Base-by-base conservation (phyloP, 345 rosid species). In the Cardamine resedifolia region DNA sequence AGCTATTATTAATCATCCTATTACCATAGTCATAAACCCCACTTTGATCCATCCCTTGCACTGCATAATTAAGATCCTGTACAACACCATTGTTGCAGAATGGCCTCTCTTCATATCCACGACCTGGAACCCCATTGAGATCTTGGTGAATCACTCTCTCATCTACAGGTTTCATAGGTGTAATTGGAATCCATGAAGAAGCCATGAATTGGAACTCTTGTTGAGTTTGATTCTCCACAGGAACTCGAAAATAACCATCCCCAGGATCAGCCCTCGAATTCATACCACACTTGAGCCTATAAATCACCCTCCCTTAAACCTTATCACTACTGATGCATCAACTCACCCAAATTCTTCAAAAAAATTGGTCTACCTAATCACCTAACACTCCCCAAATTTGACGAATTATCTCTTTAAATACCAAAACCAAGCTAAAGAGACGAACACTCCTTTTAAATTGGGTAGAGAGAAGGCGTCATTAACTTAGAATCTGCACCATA, bases 181-280 rank as follows among this genome's bases (percentile, higher is more conserved):
- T 83, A 14, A 55, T 3, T 0, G 87, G 90, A 31, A 79, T 56
- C 86, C 86, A 88, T 55, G 81, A 55, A 50, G 81, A 55, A 76
- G 70, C 82, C 70, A 64, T 31, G 39, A 71, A 72, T 14, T 68
- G 73, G 30, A 72, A 66, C 39, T 77, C 80, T 6, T 24, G 53
- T 58, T 67, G 69, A 41, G 65, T 52, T 23, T 80, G 82, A 10
- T 38, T 78, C 31, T 70, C 83, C 36, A 30, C 10, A 11, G 81
- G 79, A 69, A 71, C 38, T 33, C 80, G 56, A 74, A 74, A 57
- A 31, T 56, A 74, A 0, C 79, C 58, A 51, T 73, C 83, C n/a
- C 85, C 78, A 23, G 60, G 41, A 47, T 75, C 76, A 52, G 55
- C 64, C 72, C 68, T 77, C 9, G 82, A 72, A 65, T 70, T 72